Conservation (phyloP, 2,329 filamentous ascomycete genomes). For the Diaporthe nobilis region DNA sequence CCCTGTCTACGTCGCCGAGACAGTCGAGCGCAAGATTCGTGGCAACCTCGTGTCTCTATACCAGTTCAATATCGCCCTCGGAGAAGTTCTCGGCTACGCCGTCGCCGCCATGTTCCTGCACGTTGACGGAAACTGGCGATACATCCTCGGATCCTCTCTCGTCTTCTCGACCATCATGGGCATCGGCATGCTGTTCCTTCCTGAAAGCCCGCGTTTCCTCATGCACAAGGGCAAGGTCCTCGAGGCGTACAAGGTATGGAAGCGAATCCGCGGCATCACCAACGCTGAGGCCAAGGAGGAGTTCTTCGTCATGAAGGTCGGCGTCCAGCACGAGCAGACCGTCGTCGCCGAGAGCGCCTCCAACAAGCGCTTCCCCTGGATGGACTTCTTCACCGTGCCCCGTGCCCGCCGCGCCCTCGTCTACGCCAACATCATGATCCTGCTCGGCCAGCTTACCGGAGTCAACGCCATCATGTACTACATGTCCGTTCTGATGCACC, state of each 20-base stretch:
- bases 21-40: conserved; percentile 75
- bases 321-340: conserved; percentile 70
- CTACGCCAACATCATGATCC: conserved; percentile 79
- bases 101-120: conserved; percentile 80
- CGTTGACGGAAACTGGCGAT: conserved; percentile 80
- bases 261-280: conserved; percentile 75
- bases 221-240: conserved; percentile 75
- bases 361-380: conserved; percentile 74
- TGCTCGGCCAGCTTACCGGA: conserved; percentile 79
- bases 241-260: conserved; percentile 79
- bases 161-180: conserved; percentile 77
- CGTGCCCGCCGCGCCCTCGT: conserved; percentile 76
- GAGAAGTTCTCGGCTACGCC: conserved; percentile 81
- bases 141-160: conserved; percentile 80
- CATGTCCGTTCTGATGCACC: conserved; percentile 76
- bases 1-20: conserved; percentile 81
- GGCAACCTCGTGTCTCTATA: conserved; percentile 82
- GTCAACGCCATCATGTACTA: conserved; percentile 82
- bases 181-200: conserved; percentile 78
- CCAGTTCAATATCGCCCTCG: conserved; percentile 82
- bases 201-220: conserved; percentile 77
- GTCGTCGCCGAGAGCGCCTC: conserved; percentile 64
- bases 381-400: conserved; percentile 81
- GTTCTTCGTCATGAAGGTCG: conserved; percentile 80
- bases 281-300: conserved; percentile 73